Conservation (phyloP, 2,329 filamentous ascomycete species). For the Colletotrichum scovillei region DNA sequence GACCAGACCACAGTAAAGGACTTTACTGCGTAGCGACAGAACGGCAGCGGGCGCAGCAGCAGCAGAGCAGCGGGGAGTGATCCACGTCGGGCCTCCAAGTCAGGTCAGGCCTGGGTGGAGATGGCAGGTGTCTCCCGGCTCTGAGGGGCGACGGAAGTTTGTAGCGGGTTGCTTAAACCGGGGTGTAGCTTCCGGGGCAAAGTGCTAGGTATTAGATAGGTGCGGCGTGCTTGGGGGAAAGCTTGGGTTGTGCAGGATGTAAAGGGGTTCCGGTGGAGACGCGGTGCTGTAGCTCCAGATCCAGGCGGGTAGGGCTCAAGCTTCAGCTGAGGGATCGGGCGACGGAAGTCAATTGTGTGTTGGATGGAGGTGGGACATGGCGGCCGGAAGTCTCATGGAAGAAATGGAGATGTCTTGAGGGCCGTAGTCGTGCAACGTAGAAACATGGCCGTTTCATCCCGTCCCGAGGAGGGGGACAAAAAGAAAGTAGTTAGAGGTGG, state of each 20-base stretch:
- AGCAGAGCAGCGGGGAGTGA: slow-evolving; percentile 8
- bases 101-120: slow-evolving; percentile 26
- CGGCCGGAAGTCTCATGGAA: neutral
- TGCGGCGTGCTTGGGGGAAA: slow-evolving; percentile 16
- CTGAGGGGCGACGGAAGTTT: neutral
- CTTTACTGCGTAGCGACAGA: neutral
- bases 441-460: slow-evolving; percentile 6
- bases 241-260: slow-evolving; percentile 22
- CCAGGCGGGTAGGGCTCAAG: slow-evolving; percentile 12
- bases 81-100: slow-evolving; percentile 13
- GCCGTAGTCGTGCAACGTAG: neutral
- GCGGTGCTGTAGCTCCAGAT: slow-evolving; percentile 22
- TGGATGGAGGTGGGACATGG: slow-evolving; percentile 10
- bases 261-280: slow-evolving; percentile 21
- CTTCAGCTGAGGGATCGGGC: slow-evolving; percentile 7
- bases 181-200: slow-evolving; percentile 19
- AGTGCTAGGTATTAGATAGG: neutral
- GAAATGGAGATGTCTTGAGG: neutral
- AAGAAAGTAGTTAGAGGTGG: neutral
- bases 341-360: slow-evolving; percentile 16
- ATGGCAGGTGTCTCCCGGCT: slow-evolving; percentile 22
- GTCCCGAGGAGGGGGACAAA: neutral
- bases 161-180: slow-evolving; percentile 5
- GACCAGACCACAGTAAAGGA: neutral
- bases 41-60: neutral